phyloP scores from a whole-genome alignment of 257 asterid genomes.

The Coffea eugenioides region DNA sequence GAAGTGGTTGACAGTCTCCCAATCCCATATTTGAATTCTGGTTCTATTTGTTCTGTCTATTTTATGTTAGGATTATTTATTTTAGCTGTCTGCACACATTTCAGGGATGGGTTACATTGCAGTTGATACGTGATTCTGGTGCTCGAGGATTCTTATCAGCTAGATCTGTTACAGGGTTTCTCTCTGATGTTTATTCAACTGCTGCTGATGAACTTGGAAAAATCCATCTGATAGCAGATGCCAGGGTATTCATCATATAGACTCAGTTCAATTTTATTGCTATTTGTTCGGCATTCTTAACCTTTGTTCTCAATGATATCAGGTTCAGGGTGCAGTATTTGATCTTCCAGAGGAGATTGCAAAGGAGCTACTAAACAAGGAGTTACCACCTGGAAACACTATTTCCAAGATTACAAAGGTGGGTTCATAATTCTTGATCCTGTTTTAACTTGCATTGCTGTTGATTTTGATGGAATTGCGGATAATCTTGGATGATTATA shows the following conservation, averaged over 20 bases:
- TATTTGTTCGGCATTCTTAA: background rate
- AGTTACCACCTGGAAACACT: conserved; percentile 83
- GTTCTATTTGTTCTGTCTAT: background rate
- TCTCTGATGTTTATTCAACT: conserved; percentile 74
- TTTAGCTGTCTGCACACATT: background rate
- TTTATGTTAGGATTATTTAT: conserved; percentile 1
- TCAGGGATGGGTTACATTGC: conserved; percentile 86
- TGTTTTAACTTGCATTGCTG: background rate
- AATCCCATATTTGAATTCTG: background rate
- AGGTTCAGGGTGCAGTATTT: conserved; percentile 92
- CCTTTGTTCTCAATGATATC: conserved; percentile 15
- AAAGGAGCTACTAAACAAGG: conserved; percentile 63
- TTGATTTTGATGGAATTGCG: background rate
- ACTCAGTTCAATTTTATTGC: background rate
- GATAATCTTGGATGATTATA: background rate
- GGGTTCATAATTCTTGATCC: conserved; percentile 13
- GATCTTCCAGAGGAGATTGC: conserved; percentile 98
- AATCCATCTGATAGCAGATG: conserved; percentile 75
- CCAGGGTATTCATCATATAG: conserved; percentile 36
- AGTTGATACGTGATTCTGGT: conserved; percentile 63
- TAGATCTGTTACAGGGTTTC: conserved; percentile 85
- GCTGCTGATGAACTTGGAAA: conserved; percentile 94
- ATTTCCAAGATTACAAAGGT: conserved; percentile 76
- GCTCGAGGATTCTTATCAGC: conserved; percentile 74
- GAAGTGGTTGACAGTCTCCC: background rate